Evolutionary conservation across 768 basidiomycete species (phyloP).

Genomic region (Mycena sanguinolenta): DNA sequence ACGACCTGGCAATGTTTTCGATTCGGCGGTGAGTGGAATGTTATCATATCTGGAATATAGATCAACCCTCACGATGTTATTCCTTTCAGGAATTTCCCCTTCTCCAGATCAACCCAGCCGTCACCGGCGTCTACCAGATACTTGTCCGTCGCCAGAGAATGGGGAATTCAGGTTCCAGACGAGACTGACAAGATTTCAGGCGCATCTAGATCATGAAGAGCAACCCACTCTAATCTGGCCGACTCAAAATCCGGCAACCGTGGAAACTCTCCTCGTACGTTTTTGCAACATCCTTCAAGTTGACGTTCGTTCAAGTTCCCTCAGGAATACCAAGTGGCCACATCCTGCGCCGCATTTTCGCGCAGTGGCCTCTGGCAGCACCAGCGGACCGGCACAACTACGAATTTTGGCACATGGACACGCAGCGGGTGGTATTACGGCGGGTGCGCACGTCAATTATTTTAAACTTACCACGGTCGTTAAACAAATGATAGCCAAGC

Average conservation of each 20-base stretch:
- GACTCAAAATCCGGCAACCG: background rate
- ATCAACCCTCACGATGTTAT: background rate
- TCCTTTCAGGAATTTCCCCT: background rate
- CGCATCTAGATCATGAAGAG: background rate
- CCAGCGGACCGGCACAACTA: background rate
- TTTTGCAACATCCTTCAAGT: background rate
- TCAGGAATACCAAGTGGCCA: constrained; percentile 13
- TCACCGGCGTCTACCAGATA: constrained; percentile 2
- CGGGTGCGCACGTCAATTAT: background rate
- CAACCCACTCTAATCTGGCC: constrained; percentile 3
- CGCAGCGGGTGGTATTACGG: constrained; percentile 1
- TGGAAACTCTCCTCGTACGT: background rate
- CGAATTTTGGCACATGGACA: background rate
- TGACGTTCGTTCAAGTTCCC: background rate
- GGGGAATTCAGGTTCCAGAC: no score
- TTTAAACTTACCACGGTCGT: background rate
- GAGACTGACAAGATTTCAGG: background rate
- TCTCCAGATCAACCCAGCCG: background rate
- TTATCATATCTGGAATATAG: background rate
- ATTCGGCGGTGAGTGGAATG: background rate
- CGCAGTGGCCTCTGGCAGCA: constrained; percentile 2
- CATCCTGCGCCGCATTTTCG: constrained; percentile 13
- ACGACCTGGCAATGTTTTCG: constrained; percentile 11
- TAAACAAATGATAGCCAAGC: background rate
- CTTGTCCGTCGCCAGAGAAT: background rate